Base-by-base conservation (phyloP, 2,329 filamentous ascomycete species). In the Phoma sp. region DNA sequence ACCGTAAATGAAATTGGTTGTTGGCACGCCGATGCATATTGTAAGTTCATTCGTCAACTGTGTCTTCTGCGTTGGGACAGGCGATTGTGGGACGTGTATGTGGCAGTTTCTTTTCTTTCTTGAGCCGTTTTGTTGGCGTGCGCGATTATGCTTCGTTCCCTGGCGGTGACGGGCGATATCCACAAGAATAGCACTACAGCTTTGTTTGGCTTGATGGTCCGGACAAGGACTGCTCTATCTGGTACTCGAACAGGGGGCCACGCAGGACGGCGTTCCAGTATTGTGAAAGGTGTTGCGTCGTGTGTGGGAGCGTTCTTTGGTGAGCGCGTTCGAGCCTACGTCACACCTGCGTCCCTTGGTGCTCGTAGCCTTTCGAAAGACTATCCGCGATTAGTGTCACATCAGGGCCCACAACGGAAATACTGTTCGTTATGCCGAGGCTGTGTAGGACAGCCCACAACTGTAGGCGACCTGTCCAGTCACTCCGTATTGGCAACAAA, bases 1-100 rank as follows among this genome's bases (percentile, higher is more conserved):
- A 57, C 54, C 48, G 43, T 33, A 44, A 25, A 29, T 31, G 27
- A 31, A 31, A 37, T 27, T 38, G 33, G 37, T 47, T 19, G 37
- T 19, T 33, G 21, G 33, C 17, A 31, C 17, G 33, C 25, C 25
- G n/a, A 9, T 44, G 40, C 17, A 6, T 37, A 21, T 27, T 12
- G 17, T 39, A 19, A 5, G 17, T 38, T 39, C 10, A 19, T 25
- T 44, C 21, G 40, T 6, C 13, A 27, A 7, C 22, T 10, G 40
- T 13, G 15, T n/a, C 22, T 41, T 31, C 24, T 29, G 12, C 17
- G 24, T 6, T 22, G 6, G 21, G 19, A 13, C 5, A 24, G 36
- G 12, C 4, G 15, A 12, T 10, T 12, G 36, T 6, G 9, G 2
- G 2, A 39, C 13, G 17, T 27, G 9, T 17, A 10, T 22, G 25